A percentile compares a stretch with the other conserved stretches of the same genome.
phyloP scores from a whole-genome alignment of 2,329 filamentous ascomycete genomes.

The Stylonectria norvegica region DNA sequence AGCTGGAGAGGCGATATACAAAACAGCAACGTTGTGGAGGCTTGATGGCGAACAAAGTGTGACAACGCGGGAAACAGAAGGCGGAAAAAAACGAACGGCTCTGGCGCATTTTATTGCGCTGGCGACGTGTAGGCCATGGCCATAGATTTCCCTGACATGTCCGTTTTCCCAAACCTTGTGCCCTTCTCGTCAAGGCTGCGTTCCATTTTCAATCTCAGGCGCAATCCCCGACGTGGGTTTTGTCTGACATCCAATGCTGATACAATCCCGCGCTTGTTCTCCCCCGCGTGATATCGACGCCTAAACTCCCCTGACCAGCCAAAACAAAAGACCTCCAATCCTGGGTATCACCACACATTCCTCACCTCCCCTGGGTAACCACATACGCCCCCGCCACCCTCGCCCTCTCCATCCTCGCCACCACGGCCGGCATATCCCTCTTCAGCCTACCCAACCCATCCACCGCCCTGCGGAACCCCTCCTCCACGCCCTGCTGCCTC shows the following conservation, averaged over 20 bases:
- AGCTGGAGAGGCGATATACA: slow-evolving; percentile 10
- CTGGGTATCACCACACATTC: slow-evolving; percentile 12
- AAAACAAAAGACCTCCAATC: slow-evolving; percentile 1
- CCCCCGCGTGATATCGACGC: slow-evolving; percentile 3
- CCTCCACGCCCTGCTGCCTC: slow-evolving; percentile 44
- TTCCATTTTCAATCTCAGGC: slow-evolving; percentile 19
- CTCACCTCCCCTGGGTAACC: slow-evolving; percentile 33
- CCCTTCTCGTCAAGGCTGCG: slow-evolving; percentile 17
- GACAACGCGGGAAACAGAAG: slow-evolving; percentile 10
- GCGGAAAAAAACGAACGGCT: too few relatives aligned
- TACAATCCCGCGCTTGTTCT: too few relatives aligned
- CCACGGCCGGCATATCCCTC: slow-evolving; percentile 58
- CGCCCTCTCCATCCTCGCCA: slow-evolving; percentile 64
- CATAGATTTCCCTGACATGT: slow-evolving; percentile 10
- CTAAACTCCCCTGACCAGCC: slow-evolving; percentile 5
- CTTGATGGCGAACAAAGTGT: slow-evolving; percentile 7
- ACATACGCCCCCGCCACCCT: slow-evolving; percentile 58
- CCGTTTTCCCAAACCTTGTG: slow-evolving; percentile 14
- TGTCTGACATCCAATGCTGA: too few relatives aligned
- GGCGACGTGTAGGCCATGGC: too few relatives aligned
- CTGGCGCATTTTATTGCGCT: too few relatives aligned
- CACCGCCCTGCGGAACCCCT: slow-evolving; percentile 45
- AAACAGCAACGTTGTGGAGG: slow-evolving; percentile 13
- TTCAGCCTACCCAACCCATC: slow-evolving; percentile 51
- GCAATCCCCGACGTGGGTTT: slow-evolving; percentile 1